phyloP scores from a whole-genome alignment of 1,284 basidiomycete genomes.

The Pascua guehoae region DNA sequence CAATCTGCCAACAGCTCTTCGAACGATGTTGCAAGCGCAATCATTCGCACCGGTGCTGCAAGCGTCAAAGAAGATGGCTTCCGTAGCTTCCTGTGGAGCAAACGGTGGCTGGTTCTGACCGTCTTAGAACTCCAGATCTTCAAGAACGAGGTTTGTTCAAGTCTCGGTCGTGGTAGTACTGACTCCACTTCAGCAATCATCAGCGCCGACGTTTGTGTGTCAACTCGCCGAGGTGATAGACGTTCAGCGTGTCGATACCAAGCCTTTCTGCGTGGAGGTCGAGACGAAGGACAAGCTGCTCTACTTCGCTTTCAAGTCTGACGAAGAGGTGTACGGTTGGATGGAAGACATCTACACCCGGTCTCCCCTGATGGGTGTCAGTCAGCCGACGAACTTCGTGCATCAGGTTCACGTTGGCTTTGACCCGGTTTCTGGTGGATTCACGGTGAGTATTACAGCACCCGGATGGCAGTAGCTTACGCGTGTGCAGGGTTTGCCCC shows the following conservation, averaged over 20 bases:
- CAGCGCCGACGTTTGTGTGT: conserved; percentile 26
- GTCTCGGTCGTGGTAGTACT: conserved; percentile 22
- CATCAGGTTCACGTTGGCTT: conserved; percentile 98
- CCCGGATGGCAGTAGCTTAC: not conserved
- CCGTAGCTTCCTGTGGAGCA: conserved; percentile 79
- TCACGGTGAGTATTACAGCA: conserved; percentile 63
- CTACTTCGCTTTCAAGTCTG: conserved; percentile 65
- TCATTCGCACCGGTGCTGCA: conserved; percentile 57
- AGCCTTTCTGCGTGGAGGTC: conserved; percentile 83
- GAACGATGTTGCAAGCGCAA: conserved; percentile 17
- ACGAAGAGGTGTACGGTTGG: conserved; percentile 95
- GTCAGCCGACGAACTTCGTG: conserved; percentile 93
- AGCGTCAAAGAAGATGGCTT: conserved; percentile 86
- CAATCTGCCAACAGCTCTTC: conserved; percentile 13
- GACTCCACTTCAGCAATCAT: conserved; percentile 28
- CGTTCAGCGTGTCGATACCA: conserved; percentile 85
- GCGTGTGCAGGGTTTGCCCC: conserved; percentile 73
- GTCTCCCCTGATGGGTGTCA: conserved; percentile 87
- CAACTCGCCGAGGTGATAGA: conserved; percentile 72
- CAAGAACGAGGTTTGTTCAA: conserved; percentile 74
- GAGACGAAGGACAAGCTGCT: conserved; percentile 71
- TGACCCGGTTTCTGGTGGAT: conserved; percentile 87
- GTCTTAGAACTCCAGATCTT: conserved; percentile 78
- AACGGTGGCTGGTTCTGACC: conserved; percentile 83
- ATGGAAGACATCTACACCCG: conserved; percentile 92